Evolutionary conservation across 2,329 filamentous ascomycete genomes (phyloP).

Genomic region (Phialophora expanda): DNA sequence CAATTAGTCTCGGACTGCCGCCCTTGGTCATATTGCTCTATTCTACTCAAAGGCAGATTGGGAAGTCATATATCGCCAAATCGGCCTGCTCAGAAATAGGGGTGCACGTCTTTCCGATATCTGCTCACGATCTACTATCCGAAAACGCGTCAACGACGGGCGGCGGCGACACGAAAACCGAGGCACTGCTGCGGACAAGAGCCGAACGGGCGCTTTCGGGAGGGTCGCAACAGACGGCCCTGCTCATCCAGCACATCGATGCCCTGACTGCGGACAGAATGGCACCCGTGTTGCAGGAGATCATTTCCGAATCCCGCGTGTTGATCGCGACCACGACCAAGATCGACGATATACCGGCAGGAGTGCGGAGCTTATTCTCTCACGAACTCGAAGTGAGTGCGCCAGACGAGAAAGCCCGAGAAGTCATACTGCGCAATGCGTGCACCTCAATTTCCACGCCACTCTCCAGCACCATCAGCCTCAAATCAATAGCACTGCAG

Average conservation of each 20-base stretch:
- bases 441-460: conserved; percentile 75
- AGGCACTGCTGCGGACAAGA: conserved; percentile 84
- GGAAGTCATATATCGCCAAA: conserved; percentile 79
- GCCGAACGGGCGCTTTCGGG: conserved; percentile 89
- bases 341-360: conserved; percentile 90
- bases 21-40: conserved; percentile 85
- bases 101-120: conserved; percentile 84
- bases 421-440: conserved; percentile 80
- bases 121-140: conserved; percentile 92
- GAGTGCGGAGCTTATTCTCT: conserved; percentile 86
- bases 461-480: conserved; percentile 82
- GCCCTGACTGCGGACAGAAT: conserved; percentile 90
- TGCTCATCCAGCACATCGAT: conserved; percentile 90
- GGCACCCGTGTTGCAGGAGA: conserved; percentile 79
- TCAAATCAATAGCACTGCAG: conserved; percentile 85
- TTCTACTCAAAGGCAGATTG: conserved; percentile 91
- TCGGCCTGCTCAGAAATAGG: conserved; percentile 86
- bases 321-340: conserved; percentile 94
- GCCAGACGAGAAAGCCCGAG: conserved; percentile 88
- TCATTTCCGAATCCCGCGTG: conserved; percentile 78
- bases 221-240: conserved; percentile 78
- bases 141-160: conserved; percentile 75
- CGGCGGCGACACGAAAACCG: conserved; percentile 90
- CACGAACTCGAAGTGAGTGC: conserved; percentile 94
- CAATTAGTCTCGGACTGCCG: conserved; percentile 84